Evolutionary conservation across 2,329 filamentous ascomycete species (phyloP).

Genomic region (Myriosclerotinia curreyana): DNA sequence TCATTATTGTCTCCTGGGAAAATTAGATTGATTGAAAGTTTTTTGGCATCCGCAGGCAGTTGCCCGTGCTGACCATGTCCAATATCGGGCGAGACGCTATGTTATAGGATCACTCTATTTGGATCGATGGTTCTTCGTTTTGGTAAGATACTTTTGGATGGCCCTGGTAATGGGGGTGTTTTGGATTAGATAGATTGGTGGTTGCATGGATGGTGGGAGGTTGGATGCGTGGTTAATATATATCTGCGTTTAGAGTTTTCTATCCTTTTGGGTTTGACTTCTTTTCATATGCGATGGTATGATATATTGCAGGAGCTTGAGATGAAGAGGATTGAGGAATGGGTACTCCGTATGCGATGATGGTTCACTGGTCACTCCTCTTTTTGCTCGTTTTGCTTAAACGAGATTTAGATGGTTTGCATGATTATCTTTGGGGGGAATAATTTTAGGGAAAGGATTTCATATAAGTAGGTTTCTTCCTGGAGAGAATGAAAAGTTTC

Average conservation of each 20-base stretch:
- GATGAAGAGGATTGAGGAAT: slow-evolving; percentile 14
- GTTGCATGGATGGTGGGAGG: not conserved
- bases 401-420: not conserved
- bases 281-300: not conserved
- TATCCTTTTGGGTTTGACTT: not conserved
- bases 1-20: no score
- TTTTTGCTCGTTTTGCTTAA: not conserved
- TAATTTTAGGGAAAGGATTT: not conserved
- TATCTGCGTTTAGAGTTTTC: slow-evolving; percentile 14
- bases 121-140: not conserved
- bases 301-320: not conserved
- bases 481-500: not conserved
- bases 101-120: not conserved
- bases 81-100: not conserved
- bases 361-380: slow-evolving; percentile 3
- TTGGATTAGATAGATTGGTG: not conserved
- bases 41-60: not conserved
- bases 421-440: not conserved
- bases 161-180: not conserved
- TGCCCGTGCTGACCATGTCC: no score
- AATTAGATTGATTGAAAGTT: no score
- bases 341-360: not conserved
- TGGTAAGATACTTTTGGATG: not conserved
- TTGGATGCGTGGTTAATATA: not conserved
- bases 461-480: slow-evolving; percentile 20